Percentiles rank a stretch among this genome's conserved stretches.
phyloP scores from a whole-genome alignment of 306 rosid species.

The Astragalus glycyphyllos region DNA sequence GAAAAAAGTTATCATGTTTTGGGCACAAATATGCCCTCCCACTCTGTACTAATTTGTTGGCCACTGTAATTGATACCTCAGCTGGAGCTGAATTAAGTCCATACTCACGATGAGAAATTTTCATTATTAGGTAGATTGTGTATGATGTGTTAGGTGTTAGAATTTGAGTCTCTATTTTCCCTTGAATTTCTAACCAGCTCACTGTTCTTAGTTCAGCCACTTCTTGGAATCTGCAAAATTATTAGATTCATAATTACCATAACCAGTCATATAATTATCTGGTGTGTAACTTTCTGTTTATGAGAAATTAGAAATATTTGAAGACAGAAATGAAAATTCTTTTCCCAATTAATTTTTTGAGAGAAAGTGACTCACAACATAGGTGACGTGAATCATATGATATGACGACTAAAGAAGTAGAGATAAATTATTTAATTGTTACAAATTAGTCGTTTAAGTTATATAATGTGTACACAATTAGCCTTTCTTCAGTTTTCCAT shows the following conservation, averaged over 20 bases:
- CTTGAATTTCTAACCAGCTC: constrained; percentile 64
- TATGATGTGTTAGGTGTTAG: constrained; percentile 63
- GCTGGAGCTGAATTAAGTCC: constrained; percentile 56
- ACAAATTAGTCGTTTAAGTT: too few relatives aligned
- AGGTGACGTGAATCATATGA: too few relatives aligned
- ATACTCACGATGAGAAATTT: constrained; percentile 52
- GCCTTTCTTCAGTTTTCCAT: too few relatives aligned
- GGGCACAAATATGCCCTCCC: constrained; percentile 44
- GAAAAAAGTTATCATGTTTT: constrained; percentile 23
- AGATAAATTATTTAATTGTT: too few relatives aligned
- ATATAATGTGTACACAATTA: too few relatives aligned
- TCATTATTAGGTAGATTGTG: constrained; percentile 58
- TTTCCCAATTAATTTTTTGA: too few relatives aligned
- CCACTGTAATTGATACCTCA: constrained; percentile 42
- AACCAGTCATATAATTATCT: neutral
- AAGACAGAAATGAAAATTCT: too few relatives aligned
- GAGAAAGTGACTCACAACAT: too few relatives aligned
- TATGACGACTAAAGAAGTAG: too few relatives aligned
- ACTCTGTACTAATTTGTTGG: constrained; percentile 26
- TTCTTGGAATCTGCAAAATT: constrained; percentile 53
- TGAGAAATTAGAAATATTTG: neutral
- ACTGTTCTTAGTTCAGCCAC: constrained; percentile 62
- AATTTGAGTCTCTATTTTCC: constrained; percentile 46
- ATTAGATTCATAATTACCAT: neutral
- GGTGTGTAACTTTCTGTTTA: too few relatives aligned